These are phyloP conservation scores for Aspergillus clavatus DNA, from an alignment of 2,329 filamentous ascomycete species.

Conservation along the genomic window DNA sequence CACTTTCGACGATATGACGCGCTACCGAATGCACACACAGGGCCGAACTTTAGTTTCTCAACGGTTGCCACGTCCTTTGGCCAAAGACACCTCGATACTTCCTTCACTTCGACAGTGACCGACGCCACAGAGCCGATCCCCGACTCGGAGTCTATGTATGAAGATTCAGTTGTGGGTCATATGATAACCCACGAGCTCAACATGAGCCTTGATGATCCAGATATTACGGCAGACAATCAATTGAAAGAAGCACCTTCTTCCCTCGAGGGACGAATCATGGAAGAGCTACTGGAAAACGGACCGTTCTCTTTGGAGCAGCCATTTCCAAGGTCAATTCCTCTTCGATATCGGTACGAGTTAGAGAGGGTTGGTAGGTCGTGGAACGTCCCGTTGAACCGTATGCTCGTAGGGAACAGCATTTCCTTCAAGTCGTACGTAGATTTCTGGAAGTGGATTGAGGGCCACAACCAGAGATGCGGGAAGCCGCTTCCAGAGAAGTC, in stretches of 20 bases:
- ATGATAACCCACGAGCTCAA: constrained; percentile 17
- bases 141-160: constrained; percentile 23
- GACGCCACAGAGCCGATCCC: constrained; percentile 24
- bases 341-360: constrained; percentile 37
- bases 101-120: constrained; percentile 24
- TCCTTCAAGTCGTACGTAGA: constrained; percentile 24
- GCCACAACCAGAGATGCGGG: constrained; percentile 20
- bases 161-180: constrained; percentile 23
- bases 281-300: constrained; percentile 26
- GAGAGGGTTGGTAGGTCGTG: constrained; percentile 32
- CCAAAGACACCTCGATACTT: constrained; percentile 11
- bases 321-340: constrained; percentile 24
- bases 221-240: neutral
- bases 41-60: constrained; percentile 21
- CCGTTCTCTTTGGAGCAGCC: constrained; percentile 32
- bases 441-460: constrained; percentile 32
- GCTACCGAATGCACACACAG: constrained; percentile 7
- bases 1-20: constrained; percentile 16
- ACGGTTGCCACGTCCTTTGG: constrained; percentile 15
- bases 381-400: constrained; percentile 22
- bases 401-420: constrained; percentile 25
- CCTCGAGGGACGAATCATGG: constrained; percentile 20
- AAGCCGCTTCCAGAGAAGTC: constrained; percentile 30
- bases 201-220: constrained; percentile 6
- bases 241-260: constrained; percentile 11